phyloP scores from a whole-genome alignment of 441 rosid species.

The Pelargonium cotyledonis region DNA sequence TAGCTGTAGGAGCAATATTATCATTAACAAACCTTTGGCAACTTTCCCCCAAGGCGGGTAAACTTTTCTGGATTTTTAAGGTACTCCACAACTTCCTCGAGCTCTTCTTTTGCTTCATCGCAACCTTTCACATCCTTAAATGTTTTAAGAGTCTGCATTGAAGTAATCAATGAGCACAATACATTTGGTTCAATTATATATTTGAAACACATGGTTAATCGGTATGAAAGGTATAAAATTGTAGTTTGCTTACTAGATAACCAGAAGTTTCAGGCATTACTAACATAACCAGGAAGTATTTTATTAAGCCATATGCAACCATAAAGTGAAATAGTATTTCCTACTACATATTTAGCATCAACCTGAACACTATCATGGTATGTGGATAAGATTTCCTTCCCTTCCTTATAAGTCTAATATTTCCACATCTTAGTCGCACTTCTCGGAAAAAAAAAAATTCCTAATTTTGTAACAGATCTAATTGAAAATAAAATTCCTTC shows the following conservation, averaged over 20 bases:
- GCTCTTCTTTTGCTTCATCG: constrained; percentile 99
- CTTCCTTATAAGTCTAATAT: no score
- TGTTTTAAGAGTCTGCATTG: constrained; percentile 77
- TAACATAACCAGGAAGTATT: no score
- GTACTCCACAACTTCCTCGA: constrained; percentile 96
- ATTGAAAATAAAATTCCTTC: no score
- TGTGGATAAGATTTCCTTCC: no score
- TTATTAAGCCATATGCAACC: no score
- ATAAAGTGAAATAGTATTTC: no score
- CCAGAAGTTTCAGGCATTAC: no score
- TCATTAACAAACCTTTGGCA: constrained; percentile 72
- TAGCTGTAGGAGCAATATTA: constrained; percentile 7
- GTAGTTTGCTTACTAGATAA: constrained; percentile 4
- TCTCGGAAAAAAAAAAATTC: no score
- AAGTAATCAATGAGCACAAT: constrained; percentile 5
- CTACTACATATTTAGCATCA: no score
- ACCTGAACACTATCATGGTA: no score
- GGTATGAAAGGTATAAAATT: not conserved
- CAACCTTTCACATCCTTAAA: constrained; percentile 99
- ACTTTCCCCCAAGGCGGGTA: constrained; percentile 95
- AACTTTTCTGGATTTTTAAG: constrained; percentile 87
- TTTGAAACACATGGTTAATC: constrained; percentile 10
- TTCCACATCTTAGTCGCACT: no score
- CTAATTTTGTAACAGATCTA: no score
- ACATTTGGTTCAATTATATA: constrained; percentile 9